Evolutionary conservation across 2,329 filamentous ascomycete species (phyloP), one percentile per base, ranked within the genome.

Genomic region (Botrytis paeoniae): DNA sequence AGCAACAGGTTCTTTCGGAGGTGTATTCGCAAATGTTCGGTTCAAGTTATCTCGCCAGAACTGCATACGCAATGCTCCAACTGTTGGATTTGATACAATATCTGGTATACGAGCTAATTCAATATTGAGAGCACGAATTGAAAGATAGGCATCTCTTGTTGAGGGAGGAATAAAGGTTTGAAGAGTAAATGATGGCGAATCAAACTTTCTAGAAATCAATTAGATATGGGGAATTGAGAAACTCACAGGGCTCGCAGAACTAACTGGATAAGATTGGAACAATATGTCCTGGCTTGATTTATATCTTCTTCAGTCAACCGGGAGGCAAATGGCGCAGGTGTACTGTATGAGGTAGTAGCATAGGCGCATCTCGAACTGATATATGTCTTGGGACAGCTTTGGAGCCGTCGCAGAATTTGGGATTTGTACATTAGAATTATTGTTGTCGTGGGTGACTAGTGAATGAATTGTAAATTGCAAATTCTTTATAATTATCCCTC

Each of bases 41-140:
- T 91, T 88, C 69, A 99, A 85, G 7, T 93, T 90, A 78, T 98
- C 95, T 68, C 93, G 89, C 93, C 96, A 98, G 85, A 98, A 98
- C 82, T 97, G 93, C 83, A 97, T 91, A 76, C 96, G 94, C 86
- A 98, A 90, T 70, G 91, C 87, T 68, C 94, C 95, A 74, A 98
- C 93, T 6, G 91, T 92, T n/a, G 93, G 89, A 74, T 92, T 96
- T 64, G 93, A 96, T 32, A 96, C 95, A 20, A 93, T 90, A 83
- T 98, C 95, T 73, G 96, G 94, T 75, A 98, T 92, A 73, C 93
- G 89, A 62, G 95, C 93, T 74, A 98, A 89, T 82, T 98, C 95
- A 79, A 98, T 88, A 81, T 99, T 99, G 82, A 99, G 90, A 69
- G 95, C 92, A 75, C 95, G 93, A 73, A 99, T 89, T 74, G 95